Conservation (phyloP, 2,329 filamentous ascomycete species). For the Apiospora phragmitis region DNA sequence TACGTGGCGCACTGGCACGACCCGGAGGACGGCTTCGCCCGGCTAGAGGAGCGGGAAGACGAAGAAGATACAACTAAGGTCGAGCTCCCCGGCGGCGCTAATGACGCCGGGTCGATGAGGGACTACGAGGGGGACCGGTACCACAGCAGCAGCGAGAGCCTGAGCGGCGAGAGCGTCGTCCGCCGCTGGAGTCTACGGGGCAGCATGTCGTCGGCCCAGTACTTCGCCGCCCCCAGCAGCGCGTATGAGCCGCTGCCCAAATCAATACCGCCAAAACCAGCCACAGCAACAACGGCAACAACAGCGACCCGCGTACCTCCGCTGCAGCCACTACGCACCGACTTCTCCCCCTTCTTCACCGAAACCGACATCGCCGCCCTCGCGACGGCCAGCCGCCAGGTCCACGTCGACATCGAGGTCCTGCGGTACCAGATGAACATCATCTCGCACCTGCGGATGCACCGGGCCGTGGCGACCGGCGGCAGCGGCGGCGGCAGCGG, state of each 20-base stretch:
- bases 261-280: background rate
- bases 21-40: conserved; percentile 68
- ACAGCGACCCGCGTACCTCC: background rate
- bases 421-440: conserved; percentile 86
- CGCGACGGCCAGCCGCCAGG: conserved; percentile 55
- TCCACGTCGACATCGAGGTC: conserved; percentile 74
- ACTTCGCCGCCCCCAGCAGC: background rate
- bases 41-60: conserved; percentile 64
- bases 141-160: conserved; percentile 19
- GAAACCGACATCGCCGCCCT: conserved; percentile 59
- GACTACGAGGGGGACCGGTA: background rate
- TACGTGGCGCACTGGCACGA: conserved; percentile 87
- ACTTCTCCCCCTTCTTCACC: conserved; percentile 20
- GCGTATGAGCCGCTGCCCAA: background rate
- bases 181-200: conserved; percentile 18
- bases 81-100: conserved; percentile 27
- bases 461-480: conserved; percentile 69
- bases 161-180: conserved; percentile 45
- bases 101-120: conserved; percentile 20
- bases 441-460: conserved; percentile 81
- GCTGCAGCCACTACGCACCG: background rate
- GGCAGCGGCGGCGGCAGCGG: conserved; percentile 56
- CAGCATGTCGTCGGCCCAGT: conserved; percentile 8
- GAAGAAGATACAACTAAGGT: conserved; percentile 26
- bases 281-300: background rate